Percentiles rank a stretch among this genome's conserved stretches.
These are phyloP conservation scores for Lactifluus subvellereus DNA, from an alignment of 768 basidiomycete genomes.

Conservation along the genomic window DNA sequence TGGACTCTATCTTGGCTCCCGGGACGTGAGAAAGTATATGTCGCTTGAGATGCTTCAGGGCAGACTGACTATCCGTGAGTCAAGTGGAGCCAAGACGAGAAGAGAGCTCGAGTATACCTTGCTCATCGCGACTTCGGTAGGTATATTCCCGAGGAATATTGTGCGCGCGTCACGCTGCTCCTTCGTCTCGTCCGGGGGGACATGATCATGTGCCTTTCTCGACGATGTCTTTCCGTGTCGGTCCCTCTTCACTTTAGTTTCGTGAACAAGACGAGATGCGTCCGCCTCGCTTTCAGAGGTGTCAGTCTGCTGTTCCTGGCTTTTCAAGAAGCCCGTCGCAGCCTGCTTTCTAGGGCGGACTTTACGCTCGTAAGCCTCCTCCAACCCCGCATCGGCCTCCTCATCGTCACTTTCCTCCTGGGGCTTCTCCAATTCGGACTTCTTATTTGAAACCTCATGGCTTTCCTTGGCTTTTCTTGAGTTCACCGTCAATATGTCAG, in stretches of 20 bases:
- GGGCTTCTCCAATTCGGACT: slow-evolving; percentile 3
- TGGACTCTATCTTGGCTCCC: slow-evolving; percentile 80
- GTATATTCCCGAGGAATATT: slow-evolving; percentile 87
- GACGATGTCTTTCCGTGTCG: slow-evolving; percentile 28
- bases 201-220: slow-evolving; percentile 39
- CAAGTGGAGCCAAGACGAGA: not conserved
- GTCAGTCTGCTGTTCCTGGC: slow-evolving; percentile 21
- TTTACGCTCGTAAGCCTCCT: slow-evolving; percentile 31
- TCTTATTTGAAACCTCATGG: slow-evolving; percentile 20
- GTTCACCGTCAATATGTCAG: slow-evolving; percentile 16
- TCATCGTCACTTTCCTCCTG: slow-evolving; percentile 29
- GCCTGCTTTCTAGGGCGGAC: slow-evolving; percentile 5
- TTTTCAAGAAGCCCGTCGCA: slow-evolving; percentile 21
- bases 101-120: slow-evolving; percentile 47
- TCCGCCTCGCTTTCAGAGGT: slow-evolving; percentile 35
- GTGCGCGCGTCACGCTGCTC: slow-evolving; percentile 75
- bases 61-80: slow-evolving; percentile 41
- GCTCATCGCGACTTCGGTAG: slow-evolving; percentile 66
- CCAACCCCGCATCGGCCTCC: slow-evolving; percentile 32
- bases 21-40: slow-evolving; percentile 72
- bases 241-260: slow-evolving; percentile 40
- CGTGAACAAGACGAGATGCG: slow-evolving; percentile 51
- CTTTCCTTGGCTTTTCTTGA: slow-evolving; percentile 26
- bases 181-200: slow-evolving; percentile 64
- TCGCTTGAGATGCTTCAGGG: slow-evolving; percentile 67